phyloP scores from a whole-genome alignment of 2,329 filamentous ascomycete genomes.

The Stagonosporopsis cucurbitacearum region DNA sequence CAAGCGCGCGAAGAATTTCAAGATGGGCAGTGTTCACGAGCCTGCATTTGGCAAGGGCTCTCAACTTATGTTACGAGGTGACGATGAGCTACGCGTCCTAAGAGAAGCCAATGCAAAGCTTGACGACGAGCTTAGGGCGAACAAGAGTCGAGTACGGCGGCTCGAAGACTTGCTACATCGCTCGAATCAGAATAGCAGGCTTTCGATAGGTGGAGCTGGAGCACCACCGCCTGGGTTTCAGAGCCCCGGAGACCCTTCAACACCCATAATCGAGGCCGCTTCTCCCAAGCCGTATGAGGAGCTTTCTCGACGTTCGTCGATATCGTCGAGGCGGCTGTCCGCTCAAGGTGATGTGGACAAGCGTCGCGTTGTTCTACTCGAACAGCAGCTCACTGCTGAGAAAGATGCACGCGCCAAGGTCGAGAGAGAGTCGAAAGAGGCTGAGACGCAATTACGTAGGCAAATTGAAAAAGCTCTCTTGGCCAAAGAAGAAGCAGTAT shows the following conservation, averaged over 20 bases:
- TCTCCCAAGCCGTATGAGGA: conserved; percentile 51
- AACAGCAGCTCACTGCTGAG: conserved; percentile 78
- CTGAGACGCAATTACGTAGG: conserved; percentile 67
- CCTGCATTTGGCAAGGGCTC: conserved; percentile 86
- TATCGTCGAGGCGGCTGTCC: conserved; percentile 67
- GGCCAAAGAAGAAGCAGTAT: conserved; percentile 89
- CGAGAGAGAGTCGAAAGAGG: conserved; percentile 70
- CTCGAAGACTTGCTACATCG: conserved; percentile 92
- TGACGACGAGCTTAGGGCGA: conserved; percentile 73
- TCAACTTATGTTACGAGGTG: conserved; percentile 77
- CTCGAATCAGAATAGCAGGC: conserved; percentile 67
- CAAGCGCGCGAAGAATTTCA: conserved; percentile 90
- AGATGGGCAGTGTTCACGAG: conserved; percentile 94
- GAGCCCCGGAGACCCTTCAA: conserved; percentile 46
- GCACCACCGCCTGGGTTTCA: conserved; percentile 47
- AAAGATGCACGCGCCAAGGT: conserved; percentile 70
- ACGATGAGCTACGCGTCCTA: conserved; percentile 73
- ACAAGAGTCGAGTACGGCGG: conserved; percentile 90
- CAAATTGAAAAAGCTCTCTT: conserved; percentile 86
- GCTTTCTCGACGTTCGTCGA: conserved; percentile 64
- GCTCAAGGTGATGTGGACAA: conserved; percentile 66
- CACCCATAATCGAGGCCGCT: conserved; percentile 43
- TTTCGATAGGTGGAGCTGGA: conserved; percentile 59
- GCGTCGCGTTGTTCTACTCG: conserved; percentile 70
- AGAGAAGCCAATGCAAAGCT: conserved; percentile 63